Evolutionary conservation across 1,284 basidiomycete genomes (phyloP).

Genomic region (Ustanciosporium gigantosporum): DNA sequence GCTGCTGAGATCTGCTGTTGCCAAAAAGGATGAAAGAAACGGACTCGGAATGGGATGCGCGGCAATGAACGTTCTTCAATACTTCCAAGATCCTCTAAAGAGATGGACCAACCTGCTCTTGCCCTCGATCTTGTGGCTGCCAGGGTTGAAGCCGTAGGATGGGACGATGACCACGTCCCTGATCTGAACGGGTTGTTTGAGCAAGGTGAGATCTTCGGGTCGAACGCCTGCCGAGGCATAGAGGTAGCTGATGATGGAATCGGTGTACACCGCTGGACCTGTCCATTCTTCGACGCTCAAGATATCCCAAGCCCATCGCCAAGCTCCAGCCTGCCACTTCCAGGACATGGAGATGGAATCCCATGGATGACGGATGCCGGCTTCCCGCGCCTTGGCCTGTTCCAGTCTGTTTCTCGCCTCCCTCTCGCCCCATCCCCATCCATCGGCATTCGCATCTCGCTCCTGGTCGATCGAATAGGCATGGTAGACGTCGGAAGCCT

Average conservation of each 20-base stretch:
- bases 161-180: slow-evolving; percentile 34
- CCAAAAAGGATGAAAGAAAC: no score
- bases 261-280: slow-evolving; percentile 35
- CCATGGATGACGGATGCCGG: slow-evolving; percentile 16
- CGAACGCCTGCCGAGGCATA: slow-evolving; percentile 31
- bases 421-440: slow-evolving; percentile 35
- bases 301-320: slow-evolving; percentile 33
- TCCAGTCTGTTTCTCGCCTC: slow-evolving; percentile 5
- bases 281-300: slow-evolving; percentile 40
- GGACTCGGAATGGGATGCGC: no score
- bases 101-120: slow-evolving; percentile 27
- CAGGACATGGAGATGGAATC: slow-evolving; percentile 19
- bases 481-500: slow-evolving; percentile 22
- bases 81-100: slow-evolving; percentile 40
- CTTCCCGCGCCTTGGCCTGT: slow-evolving; percentile 8
- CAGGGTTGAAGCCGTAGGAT: slow-evolving; percentile 25
- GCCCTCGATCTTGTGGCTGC: slow-evolving; percentile 1
- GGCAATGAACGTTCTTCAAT: no score
- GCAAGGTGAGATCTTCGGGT: slow-evolving; percentile 22
- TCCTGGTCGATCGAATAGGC: slow-evolving; percentile 18
- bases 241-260: slow-evolving; percentile 32
- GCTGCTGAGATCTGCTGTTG: no score
- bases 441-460: slow-evolving; percentile 17
- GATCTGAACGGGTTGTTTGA: slow-evolving; percentile 35
- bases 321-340: slow-evolving; percentile 37